A percentile compares a stretch with the other conserved stretches of the same genome.
phyloP scores from a whole-genome alignment of 1,284 basidiomycete genomes.

The Ganoderma leucocontextum region DNA sequence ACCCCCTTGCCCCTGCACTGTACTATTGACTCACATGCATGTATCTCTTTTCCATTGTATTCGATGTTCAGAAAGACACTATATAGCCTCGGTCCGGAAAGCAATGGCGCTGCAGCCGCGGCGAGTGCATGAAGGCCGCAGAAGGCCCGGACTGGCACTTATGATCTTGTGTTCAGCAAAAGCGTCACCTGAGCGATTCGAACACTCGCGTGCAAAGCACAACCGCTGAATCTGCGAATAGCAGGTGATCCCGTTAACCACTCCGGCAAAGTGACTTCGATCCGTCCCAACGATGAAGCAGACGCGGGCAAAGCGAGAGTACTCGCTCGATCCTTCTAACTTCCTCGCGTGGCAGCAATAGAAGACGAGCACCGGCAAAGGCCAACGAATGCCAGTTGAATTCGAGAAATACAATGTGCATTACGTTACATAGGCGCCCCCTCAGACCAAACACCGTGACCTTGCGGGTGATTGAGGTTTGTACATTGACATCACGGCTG shows the following conservation, averaged over 20 bases:
- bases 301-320: background rate
- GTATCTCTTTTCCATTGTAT: background rate
- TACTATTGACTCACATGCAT: background rate
- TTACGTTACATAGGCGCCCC: too few species aligned
- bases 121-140: too few species aligned
- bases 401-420: too few species aligned
- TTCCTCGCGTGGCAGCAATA: too few species aligned
- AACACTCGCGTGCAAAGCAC: constrained; percentile 81
- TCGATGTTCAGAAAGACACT: background rate
- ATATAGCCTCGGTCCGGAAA: background rate
- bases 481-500: too few species aligned
- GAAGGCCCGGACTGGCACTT: too few species aligned
- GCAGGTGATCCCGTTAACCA: constrained; percentile 94
- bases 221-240: constrained; percentile 41
- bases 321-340: too few species aligned
- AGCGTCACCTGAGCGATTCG: constrained; percentile 88
- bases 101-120: background rate
- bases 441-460: too few species aligned
- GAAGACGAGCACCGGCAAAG: too few species aligned
- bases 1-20: background rate
- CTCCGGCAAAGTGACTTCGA: constrained; percentile 85
- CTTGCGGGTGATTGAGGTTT: too few species aligned
- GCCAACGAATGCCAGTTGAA: too few species aligned
- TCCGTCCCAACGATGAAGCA: background rate
- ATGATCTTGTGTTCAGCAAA: constrained; percentile 44